Evolutionary conservation across 2,329 filamentous ascomycete species (phyloP).

Genomic region (Diaporthe longicolla): DNA sequence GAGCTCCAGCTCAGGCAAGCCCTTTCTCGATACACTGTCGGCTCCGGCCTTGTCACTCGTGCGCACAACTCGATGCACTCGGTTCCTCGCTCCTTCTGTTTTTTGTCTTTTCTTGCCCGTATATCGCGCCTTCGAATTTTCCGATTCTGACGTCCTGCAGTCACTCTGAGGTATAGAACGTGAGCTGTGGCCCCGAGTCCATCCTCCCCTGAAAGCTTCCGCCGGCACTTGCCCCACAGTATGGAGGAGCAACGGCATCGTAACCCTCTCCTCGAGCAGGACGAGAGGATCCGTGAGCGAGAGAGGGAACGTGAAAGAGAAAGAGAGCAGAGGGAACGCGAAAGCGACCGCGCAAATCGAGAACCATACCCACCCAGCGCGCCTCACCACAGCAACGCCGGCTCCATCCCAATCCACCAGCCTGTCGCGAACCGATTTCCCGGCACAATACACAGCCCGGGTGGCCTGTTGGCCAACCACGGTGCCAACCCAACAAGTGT

Average conservation of each 20-base stretch:
- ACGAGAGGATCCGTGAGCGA: slow-evolving; percentile 64
- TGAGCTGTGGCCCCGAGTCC: slow-evolving; percentile 34
- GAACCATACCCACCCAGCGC: slow-evolving; percentile 76
- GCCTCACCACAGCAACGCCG: slow-evolving; percentile 88
- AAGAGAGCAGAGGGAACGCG: slow-evolving; percentile 75
- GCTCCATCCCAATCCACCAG: slow-evolving; percentile 92
- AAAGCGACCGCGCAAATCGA: slow-evolving; percentile 58
- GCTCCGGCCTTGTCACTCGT: not conserved
- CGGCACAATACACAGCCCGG: slow-evolving; percentile 90
- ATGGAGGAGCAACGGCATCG: slow-evolving; percentile 64
- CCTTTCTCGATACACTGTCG: not conserved
- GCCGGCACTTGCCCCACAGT: slow-evolving; percentile 63
- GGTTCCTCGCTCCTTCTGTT: not conserved
- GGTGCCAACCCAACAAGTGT: slow-evolving; percentile 70
- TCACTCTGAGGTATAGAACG: slow-evolving; percentile 36
- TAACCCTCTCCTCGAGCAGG: slow-evolving; percentile 57
- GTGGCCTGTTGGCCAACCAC: slow-evolving; percentile 85
- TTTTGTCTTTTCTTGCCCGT: not conserved
- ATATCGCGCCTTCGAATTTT: not conserved
- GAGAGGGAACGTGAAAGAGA: slow-evolving; percentile 75
- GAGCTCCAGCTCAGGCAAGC: slow-evolving; percentile 22
- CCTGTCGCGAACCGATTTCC: slow-evolving; percentile 87
- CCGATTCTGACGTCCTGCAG: slow-evolving; percentile 36
- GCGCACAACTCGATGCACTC: not conserved
- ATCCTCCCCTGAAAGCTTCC: slow-evolving; percentile 53